Conservation (phyloP, 1,284 basidiomycete species). For the Ceratobasidium sp. region DNA sequence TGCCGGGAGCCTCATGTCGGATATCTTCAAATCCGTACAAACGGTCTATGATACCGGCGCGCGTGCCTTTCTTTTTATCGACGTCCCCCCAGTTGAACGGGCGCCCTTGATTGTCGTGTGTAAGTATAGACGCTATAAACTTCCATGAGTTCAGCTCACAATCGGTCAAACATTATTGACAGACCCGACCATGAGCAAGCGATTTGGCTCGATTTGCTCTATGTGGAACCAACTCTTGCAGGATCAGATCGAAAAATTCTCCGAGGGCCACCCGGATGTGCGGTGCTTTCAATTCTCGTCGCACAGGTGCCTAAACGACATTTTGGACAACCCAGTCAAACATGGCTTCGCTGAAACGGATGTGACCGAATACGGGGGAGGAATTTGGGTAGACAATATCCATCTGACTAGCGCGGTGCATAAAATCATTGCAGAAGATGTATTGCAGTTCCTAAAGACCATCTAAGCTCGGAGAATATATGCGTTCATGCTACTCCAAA, state of each 20-base stretch:
- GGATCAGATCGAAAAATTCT: constrained; percentile 12
- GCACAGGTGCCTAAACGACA: constrained; percentile 24
- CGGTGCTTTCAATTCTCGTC: constrained; percentile 44
- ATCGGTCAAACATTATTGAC: neutral
- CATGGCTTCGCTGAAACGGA: constrained; percentile 37
- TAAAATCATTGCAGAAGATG: constrained; percentile 26
- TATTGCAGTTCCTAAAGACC: constrained; percentile 19
- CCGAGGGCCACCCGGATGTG: constrained; percentile 10
- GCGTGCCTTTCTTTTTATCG: constrained; percentile 49
- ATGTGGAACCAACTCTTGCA: constrained; percentile 42
- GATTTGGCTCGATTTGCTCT: constrained; percentile 1
- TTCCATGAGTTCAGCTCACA: neutral
- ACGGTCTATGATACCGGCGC: constrained; percentile 47
- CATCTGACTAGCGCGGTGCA: constrained; percentile 45
- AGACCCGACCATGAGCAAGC: neutral
- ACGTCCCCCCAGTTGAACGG: constrained; percentile 48
- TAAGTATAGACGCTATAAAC: neutral
- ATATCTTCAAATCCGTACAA: constrained; percentile 44
- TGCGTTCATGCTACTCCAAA: constrained; percentile 1
- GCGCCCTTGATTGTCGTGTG: constrained; percentile 42
- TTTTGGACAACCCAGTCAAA: constrained; percentile 36
- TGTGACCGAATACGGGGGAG: constrained; percentile 24
- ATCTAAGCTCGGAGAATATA: constrained; percentile 11
- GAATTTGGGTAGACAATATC: constrained; percentile 46
- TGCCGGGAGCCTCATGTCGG: neutral